These are phyloP conservation scores for Auricularia sp. DNA, from an alignment of 768 basidiomycete species.

Conservation along the genomic window DNA sequence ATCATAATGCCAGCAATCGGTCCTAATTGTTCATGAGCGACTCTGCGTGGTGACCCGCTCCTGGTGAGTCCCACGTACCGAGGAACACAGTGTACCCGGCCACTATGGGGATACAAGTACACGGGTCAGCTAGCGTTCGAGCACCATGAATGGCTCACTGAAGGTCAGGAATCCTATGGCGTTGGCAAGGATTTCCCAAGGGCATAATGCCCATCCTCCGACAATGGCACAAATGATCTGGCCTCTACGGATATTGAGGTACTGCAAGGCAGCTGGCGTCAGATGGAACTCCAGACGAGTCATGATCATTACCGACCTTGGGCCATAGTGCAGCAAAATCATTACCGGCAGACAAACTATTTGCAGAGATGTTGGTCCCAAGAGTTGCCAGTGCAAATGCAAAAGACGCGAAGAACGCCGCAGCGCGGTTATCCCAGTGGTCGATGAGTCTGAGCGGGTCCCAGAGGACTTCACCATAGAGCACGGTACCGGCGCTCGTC, in stretches of 20 bases:
- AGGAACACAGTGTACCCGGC: constrained; percentile 78
- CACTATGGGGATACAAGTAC: constrained; percentile 21
- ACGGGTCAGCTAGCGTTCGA: too few species aligned
- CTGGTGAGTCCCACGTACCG: constrained; percentile 22
- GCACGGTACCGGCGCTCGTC: constrained; percentile 57
- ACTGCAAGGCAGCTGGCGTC: constrained; percentile 22
- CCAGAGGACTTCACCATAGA: constrained; percentile 51
- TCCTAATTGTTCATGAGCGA: too few species aligned
- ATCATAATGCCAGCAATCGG: constrained; percentile 74
- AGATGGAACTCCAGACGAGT: too few species aligned
- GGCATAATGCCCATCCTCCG: constrained; percentile 77
- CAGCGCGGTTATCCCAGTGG: constrained; percentile 76
- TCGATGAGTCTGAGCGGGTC: constrained; percentile 69
- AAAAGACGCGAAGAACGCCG: constrained; percentile 74
- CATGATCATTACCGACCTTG: too few species aligned
- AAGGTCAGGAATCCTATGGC: constrained; percentile 64
- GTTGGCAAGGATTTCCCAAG: constrained; percentile 71
- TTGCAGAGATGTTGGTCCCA: constrained; percentile 64
- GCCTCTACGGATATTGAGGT: constrained; percentile 73
- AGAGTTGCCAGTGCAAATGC: constrained; percentile 65
- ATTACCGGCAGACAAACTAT: constrained; percentile 66
- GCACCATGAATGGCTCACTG: constrained; percentile 15
- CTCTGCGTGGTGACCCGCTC: too few species aligned
- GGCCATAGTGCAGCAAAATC: constrained; percentile 77
- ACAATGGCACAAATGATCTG: constrained; percentile 69